Conservation (phyloP, 2,329 filamentous ascomycete species). For the Daldinia sp. region DNA sequence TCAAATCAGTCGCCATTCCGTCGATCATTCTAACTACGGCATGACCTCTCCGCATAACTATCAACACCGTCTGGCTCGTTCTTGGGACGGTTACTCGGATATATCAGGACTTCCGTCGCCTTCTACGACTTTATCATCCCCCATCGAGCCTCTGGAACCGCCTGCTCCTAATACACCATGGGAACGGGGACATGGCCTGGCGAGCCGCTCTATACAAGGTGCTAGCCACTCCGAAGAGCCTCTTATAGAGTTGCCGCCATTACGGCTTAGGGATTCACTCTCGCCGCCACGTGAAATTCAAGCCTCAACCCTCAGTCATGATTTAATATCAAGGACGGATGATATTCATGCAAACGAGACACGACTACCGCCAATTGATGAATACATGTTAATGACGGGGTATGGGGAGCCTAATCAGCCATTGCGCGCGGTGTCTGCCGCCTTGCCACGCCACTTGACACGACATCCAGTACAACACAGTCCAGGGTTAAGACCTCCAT, state of each 20-base stretch:
- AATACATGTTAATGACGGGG: not conserved
- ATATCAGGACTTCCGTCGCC: constrained; percentile 44
- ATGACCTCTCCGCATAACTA: not conserved
- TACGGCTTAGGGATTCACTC: constrained; percentile 26
- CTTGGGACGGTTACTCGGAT: not conserved
- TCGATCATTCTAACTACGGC: not conserved
- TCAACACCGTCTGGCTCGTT: not conserved
- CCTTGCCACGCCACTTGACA: not conserved
- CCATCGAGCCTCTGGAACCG: constrained; percentile 57
- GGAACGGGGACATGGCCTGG: not conserved
- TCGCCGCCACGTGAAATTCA: not conserved
- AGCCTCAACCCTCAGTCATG: not conserved
- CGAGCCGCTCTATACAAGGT: not conserved
- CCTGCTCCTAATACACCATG: not conserved
- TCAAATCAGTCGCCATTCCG: no score
- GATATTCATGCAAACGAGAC: not conserved
- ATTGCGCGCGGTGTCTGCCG: not conserved
- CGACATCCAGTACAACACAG: not conserved
- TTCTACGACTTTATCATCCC: constrained; percentile 56
- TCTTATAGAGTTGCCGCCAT: constrained; percentile 53
- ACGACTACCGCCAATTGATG: not conserved
- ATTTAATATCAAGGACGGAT: no score
- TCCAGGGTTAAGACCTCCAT: not conserved
- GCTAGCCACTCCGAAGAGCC: constrained; percentile 16
- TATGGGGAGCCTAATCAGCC: not conserved